Base-by-base conservation (phyloP, 306 rosid genomes). In the Purshia tridentata region DNA sequence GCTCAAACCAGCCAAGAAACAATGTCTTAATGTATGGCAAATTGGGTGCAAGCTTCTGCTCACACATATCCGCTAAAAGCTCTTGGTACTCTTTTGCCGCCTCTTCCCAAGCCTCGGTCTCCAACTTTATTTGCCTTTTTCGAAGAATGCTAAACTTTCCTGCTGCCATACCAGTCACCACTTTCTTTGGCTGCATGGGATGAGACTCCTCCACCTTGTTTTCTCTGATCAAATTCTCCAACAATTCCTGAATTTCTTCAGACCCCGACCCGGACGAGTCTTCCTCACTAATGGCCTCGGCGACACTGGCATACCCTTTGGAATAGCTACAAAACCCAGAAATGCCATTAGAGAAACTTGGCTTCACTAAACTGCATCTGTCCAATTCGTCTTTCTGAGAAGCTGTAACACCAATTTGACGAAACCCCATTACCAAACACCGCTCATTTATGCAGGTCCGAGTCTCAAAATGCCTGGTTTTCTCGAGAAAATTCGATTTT, bases 1-100 rank as follows among this genome's bases (percentile, higher is more conserved):
- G 99, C 80, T 94, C 97, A 74, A 91, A 94, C 99, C 97, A 91
- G 15, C 97, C 99, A 71, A 94, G 90, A 69, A 94, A 90, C 74
- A 94, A 80, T 5, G 99, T 87, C 83, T 94, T 94, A 76, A 91
- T 79, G 73, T 81, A 94, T 15, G 99, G 97, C 84, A 94, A 82
- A 81, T 91, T 94, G 41, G 97, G 97, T 19, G 93, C 95, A 70
- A 94, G 93, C 81, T 91, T 91, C 81, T 90, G 92, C 81, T 87
- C 87, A 19, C 99, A 84, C 97, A 94, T 94, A 64, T 91, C 96
- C 37, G 55, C 70, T 73, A 91, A 62, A 65, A 94, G 86, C 35
- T 94, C 99, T 72, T 85, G 85, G 76, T 94, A 94, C 84, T 91
- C 99, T 53, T 69, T 82, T 0, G 97, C 97, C 1, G 99, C 99